Evolutionary conservation across 2,329 filamentous ascomycete species (phyloP), one percentile per base, ranked within the genome.

Genomic region (Cladorrhinum sp.): DNA sequence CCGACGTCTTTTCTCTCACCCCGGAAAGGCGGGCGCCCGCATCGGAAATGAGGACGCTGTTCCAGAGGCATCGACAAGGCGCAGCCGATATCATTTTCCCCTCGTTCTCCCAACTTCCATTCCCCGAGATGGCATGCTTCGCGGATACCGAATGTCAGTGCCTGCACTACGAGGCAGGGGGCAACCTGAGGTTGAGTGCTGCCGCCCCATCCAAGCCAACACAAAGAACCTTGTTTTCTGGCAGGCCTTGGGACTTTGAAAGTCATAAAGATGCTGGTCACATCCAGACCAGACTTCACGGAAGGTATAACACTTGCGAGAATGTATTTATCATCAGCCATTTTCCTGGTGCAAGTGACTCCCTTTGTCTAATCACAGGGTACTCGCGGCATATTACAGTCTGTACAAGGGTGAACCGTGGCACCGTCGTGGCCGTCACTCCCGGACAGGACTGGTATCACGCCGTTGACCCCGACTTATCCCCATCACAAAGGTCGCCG

Each of bases 61-160:
- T 67, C 59, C 60, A 60, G 59, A 62, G 29, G 24, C 51, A 65
- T 61, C 63, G 64, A 61, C 56, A 59, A 56, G 64, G 66, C n/a
- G 53, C 63, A 24, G 65, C 57, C 52, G 56, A 59, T 50, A 61
- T 62, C 12, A 27, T 64, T 22, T 49, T 64, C 16, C 62, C 65
- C 49, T 58, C 61, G 10, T 29, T 49, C 51, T 27, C 52, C 50
- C 55, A 56, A n/a, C 41, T 29, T 25, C 29, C 57, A 32, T 45
- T 68, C 41, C 66, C 65, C 22, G 65, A 68, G 58, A 67, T 68
- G 64, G 62, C 24, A 24, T 65, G 61, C 56, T 65, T 67, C 22
- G 23, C 10, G 24, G 54, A 61, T 53, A 25, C 45, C 58, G 49
- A 32, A 24, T 56, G 57, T 54, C 58, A 25, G 3, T 67, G 62